Evolutionary conservation across 257 asterid genomes (phyloP).

Genomic region (Anisodus tanguticus): DNA sequence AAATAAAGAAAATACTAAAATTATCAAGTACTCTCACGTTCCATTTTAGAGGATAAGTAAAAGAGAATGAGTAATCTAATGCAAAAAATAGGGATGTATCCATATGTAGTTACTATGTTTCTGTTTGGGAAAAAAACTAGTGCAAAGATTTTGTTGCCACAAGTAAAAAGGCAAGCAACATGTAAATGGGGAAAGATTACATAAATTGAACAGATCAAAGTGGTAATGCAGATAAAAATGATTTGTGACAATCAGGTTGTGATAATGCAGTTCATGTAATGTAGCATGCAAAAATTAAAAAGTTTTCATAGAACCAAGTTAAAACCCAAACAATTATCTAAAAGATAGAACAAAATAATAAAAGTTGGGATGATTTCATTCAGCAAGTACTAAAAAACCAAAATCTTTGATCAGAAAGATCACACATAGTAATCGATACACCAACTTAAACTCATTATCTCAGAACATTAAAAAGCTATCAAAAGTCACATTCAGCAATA

Average conservation of each 20-base stretch:
- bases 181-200: background rate
- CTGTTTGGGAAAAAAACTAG: no score
- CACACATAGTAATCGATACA: slow-evolving; percentile 26
- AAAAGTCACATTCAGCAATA: slow-evolving; percentile 13
- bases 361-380: slow-evolving; percentile 19
- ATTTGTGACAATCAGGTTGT: background rate
- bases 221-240: background rate
- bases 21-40: no score
- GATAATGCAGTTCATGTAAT: background rate
- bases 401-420: slow-evolving; percentile 29
- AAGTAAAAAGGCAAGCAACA: no score
- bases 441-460: background rate
- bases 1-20: background rate
- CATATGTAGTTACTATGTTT: background rate
- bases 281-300: background rate
- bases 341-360: background rate
- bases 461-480: background rate
- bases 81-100: background rate
- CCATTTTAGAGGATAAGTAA: no score
- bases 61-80: no score
- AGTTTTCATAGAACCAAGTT: background rate
- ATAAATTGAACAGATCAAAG: background rate
- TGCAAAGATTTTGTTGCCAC: no score
- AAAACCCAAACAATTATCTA: background rate
- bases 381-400: slow-evolving; percentile 5